These are phyloP conservation scores for Clavispora phyllophila DNA, from an alignment of 805 yeast species.

Conservation along the genomic window DNA sequence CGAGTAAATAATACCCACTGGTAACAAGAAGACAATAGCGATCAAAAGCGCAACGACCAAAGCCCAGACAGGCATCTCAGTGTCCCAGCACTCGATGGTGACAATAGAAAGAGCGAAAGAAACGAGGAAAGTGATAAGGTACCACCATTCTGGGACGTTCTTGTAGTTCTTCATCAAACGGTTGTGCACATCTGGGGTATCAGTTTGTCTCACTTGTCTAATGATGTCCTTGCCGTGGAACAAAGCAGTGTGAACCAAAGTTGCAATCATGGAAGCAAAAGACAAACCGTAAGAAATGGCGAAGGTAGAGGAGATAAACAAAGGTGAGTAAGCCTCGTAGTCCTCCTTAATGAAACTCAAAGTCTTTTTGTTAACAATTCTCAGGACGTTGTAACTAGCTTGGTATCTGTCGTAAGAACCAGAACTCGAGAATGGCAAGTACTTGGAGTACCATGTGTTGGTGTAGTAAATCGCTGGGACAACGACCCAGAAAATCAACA, in stretches of 20 bases:
- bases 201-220: constrained; percentile 22
- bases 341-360: constrained; percentile 40
- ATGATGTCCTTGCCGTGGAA: constrained; percentile 54
- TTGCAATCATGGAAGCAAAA: constrained; percentile 59
- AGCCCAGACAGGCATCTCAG: constrained; percentile 41
- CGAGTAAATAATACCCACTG: constrained; percentile 35
- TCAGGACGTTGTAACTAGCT: constrained; percentile 43
- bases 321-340: constrained; percentile 58
- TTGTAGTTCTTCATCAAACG: constrained; percentile 48
- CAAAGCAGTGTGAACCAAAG: constrained; percentile 51
- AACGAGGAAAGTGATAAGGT: constrained; percentile 22
- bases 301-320: constrained; percentile 54
- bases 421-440: constrained; percentile 52
- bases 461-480: constrained; percentile 51
- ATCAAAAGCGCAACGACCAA: constrained; percentile 35
- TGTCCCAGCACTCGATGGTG: constrained; percentile 34
- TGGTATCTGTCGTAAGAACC: constrained; percentile 50
- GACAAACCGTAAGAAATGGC: constrained; percentile 54
- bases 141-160: constrained; percentile 45
- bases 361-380: constrained; percentile 38
- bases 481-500: constrained; percentile 43
- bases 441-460: constrained; percentile 55
- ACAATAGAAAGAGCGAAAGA: constrained; percentile 34
- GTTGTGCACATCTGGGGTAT: constrained; percentile 42
- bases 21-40: constrained; percentile 35